phyloP scores from a whole-genome alignment of 1,284 basidiomycete genomes.

The Flammula alnicola region DNA sequence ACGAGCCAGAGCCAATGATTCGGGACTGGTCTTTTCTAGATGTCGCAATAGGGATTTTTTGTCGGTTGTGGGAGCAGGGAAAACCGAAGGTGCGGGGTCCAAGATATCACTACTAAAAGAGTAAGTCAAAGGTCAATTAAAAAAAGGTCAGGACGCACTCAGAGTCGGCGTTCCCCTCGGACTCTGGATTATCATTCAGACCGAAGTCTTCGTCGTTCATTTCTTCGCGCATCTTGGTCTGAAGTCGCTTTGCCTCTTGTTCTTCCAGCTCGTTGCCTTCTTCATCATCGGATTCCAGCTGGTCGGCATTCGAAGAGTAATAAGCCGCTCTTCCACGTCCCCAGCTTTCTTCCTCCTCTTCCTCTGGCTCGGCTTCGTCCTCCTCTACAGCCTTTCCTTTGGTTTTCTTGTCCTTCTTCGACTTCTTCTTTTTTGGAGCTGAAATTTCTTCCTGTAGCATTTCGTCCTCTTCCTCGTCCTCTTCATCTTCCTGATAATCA shows the following conservation, averaged over 20 bases:
- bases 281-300: constrained; percentile 84
- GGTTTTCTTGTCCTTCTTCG: constrained; percentile 36
- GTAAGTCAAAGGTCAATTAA: constrained; percentile 4
- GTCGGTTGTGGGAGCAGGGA: constrained; percentile 53
- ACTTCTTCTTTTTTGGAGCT: constrained; percentile 33
- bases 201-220: constrained; percentile 88
- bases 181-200: constrained; percentile 65
- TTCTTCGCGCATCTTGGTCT: constrained; percentile 73
- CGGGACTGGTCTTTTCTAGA: constrained; percentile 81
- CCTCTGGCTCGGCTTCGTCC: constrained; percentile 52
- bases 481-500: constrained; percentile 47
- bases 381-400: constrained; percentile 44
- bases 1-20: constrained; percentile 74
- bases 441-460: constrained; percentile 27
- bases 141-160: constrained; percentile 40
- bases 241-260: constrained; percentile 84
- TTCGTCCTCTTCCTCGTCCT: constrained; percentile 44
- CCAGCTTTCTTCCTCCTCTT: constrained; percentile 78
- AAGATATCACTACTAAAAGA: constrained; percentile 34
- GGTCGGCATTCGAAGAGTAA: constrained; percentile 83
- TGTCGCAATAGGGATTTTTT: constrained; percentile 71
- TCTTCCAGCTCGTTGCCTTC: constrained; percentile 88
- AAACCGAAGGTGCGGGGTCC: constrained; percentile 35
- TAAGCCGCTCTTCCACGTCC: constrained; percentile 79
- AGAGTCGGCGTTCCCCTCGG: constrained; percentile 36